Evolutionary conservation across 257 asterid genomes (phyloP).

Genomic region (Vinca minor): DNA sequence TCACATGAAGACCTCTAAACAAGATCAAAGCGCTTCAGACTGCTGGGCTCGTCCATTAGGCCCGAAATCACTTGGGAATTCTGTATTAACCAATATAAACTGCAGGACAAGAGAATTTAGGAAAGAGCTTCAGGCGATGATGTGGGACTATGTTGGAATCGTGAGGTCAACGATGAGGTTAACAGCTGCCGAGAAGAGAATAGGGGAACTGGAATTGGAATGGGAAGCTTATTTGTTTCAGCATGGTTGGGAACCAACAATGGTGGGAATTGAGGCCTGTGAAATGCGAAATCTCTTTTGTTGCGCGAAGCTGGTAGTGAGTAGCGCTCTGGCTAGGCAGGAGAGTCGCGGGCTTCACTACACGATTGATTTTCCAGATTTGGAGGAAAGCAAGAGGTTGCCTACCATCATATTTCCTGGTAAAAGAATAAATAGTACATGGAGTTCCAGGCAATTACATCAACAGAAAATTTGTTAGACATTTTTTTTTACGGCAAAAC

Average conservation of each 20-base stretch:
- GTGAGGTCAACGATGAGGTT: constrained; percentile 78
- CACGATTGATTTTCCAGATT: constrained; percentile 60
- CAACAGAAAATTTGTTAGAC: constrained; percentile 37
- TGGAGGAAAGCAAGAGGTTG: constrained; percentile 81
- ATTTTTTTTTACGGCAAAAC: constrained; percentile 3
- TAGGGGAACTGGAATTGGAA: constrained; percentile 68
- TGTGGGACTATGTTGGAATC: constrained; percentile 92
- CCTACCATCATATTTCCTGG: constrained; percentile 79
- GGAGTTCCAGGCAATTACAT: constrained; percentile 86
- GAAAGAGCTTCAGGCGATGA: constrained; percentile 54
- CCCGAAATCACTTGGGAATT: constrained; percentile 47
- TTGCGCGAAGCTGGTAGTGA: constrained; percentile 83
- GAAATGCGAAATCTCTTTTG: constrained; percentile 94
- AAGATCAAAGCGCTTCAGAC: constrained; percentile 30
- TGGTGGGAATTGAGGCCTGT: constrained; percentile 85
- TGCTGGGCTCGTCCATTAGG: constrained; percentile 60
- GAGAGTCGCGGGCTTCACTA: constrained; percentile 96
- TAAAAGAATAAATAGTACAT: constrained; percentile 46
- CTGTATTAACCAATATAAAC: constrained; percentile 26
- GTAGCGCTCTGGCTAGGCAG: constrained; percentile 82
- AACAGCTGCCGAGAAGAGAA: constrained; percentile 61
- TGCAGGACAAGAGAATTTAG: constrained; percentile 58
- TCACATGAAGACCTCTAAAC: constrained; percentile 36
- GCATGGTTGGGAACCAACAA: constrained; percentile 86
- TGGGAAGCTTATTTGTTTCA: constrained; percentile 86